phyloP scores from a whole-genome alignment of 1,284 basidiomycete genomes.

The Fomitiporia mediterranea region DNA sequence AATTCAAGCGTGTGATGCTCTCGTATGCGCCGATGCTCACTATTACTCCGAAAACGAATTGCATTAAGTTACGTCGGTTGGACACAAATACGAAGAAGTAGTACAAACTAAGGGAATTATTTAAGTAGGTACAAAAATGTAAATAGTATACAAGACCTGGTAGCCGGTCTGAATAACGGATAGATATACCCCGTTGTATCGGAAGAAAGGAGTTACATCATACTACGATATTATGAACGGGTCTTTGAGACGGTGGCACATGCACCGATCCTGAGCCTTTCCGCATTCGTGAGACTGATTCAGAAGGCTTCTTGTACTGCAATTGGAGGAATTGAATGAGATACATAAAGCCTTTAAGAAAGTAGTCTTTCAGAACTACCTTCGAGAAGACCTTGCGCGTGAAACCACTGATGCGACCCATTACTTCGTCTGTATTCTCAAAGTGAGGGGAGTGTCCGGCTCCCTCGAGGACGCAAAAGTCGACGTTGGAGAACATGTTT shows the following conservation, averaged over 20 bases:
- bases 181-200: background rate
- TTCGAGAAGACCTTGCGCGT: background rate
- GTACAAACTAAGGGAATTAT: background rate
- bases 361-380: background rate
- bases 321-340: background rate
- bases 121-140: background rate
- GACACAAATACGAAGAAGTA: background rate
- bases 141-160: background rate
- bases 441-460: conserved; percentile 8
- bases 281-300: background rate
- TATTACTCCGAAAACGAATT: conserved; percentile 28
- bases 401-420: conserved; percentile 4
- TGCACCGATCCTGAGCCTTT: background rate
- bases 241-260: background rate
- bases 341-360: too few species aligned
- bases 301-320: background rate
- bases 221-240: background rate
- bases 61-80: conserved; percentile 22
- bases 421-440: conserved; percentile 14
- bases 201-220: background rate
- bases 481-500: background rate
- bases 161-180: background rate
- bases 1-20: conserved; percentile 28
- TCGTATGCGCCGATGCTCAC: conserved; percentile 31
- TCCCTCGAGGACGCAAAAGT: conserved; percentile 2